phyloP scores from a whole-genome alignment of 441 rosid genomes.

The Syzygium malaccense region DNA sequence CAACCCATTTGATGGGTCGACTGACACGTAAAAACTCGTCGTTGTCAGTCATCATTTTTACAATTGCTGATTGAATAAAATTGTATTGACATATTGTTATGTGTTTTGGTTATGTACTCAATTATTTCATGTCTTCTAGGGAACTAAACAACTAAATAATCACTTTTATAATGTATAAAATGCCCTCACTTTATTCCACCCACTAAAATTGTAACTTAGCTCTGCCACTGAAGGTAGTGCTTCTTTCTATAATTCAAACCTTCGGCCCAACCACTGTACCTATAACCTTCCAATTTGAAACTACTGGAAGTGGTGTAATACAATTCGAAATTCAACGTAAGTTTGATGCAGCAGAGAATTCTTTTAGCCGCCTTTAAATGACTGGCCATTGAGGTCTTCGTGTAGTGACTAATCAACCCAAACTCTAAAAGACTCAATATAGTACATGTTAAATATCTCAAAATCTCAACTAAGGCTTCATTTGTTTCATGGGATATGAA shows the following conservation, averaged over 20 bases:
- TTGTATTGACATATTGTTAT: background rate
- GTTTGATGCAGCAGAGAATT: too few relatives aligned
- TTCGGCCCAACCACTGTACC: background rate
- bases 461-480: background rate
- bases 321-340: too few relatives aligned
- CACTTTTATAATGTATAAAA: background rate
- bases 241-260: background rate
- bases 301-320: too few relatives aligned
- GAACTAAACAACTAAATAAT: background rate
- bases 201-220: background rate
- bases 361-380: background rate
- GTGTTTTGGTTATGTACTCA: background rate
- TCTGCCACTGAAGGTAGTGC: background rate
- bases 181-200: background rate
- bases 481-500: background rate
- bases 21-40: background rate
- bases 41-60: background rate
- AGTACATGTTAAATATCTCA: background rate
- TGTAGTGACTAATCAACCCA: background rate
- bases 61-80: background rate
- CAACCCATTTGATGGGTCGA: too few relatives aligned
- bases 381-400: background rate
- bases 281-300: background rate
- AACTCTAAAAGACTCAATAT: background rate
- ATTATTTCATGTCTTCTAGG: background rate